These are phyloP conservation scores for Lachnellula suecica DNA, from an alignment of 2,329 filamentous ascomycete species.

Conservation along the genomic window DNA sequence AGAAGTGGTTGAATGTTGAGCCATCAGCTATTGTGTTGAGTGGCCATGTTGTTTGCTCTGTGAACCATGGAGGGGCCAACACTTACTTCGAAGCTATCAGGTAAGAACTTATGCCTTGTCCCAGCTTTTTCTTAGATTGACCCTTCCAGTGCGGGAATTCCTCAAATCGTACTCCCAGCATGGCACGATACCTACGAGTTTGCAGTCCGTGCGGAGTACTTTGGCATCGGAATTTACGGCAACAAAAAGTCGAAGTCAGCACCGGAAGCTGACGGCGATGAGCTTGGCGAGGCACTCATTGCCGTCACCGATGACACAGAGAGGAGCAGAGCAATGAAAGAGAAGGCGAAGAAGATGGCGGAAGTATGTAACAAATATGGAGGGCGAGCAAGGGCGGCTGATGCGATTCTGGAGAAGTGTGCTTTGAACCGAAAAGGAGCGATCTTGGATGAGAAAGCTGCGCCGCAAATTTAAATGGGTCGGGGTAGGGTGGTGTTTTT, in stretches of 20 bases:
- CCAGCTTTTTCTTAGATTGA: conserved; percentile 2
- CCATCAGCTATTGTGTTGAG: conserved; percentile 31
- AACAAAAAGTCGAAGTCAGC: conserved; percentile 31
- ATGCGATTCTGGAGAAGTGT: too few relatives aligned
- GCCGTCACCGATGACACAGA: neutral
- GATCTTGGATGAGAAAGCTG: too few relatives aligned
- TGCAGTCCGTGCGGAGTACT: conserved; percentile 39
- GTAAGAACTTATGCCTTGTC: neutral
- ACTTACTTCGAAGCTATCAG: conserved; percentile 41
- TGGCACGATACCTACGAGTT: conserved; percentile 47
- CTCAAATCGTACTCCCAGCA: conserved; percentile 43
- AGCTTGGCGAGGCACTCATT: conserved; percentile 7
- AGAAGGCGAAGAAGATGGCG: neutral
- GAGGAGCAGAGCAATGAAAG: neutral
- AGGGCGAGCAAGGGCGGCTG: too few relatives aligned
- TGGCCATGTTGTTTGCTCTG: conserved; percentile 32
- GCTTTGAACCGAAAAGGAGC: too few relatives aligned
- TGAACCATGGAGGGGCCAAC: conserved; percentile 39
- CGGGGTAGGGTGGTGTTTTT: too few relatives aligned
- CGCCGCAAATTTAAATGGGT: too few relatives aligned
- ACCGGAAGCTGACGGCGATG: conserved; percentile 31
- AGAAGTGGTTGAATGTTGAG: conserved; percentile 8
- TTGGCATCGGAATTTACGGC: conserved; percentile 41
- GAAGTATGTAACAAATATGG: too few relatives aligned
- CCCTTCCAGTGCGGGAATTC: conserved; percentile 39